Base-by-base conservation (phyloP, 1,284 basidiomycete genomes). In the Trichosporon sp. region DNA sequence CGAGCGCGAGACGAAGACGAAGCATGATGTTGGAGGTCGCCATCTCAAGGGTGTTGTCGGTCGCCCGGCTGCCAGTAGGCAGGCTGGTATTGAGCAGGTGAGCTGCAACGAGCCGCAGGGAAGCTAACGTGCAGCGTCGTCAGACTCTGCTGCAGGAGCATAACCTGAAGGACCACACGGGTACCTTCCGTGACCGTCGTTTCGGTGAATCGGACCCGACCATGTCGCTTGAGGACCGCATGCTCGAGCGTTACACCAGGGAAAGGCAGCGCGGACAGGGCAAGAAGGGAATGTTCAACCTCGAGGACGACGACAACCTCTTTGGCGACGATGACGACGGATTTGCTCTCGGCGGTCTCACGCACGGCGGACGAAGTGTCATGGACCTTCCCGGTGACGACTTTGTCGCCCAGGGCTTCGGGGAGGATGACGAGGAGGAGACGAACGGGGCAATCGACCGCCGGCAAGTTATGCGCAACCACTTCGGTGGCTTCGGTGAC, bases 121-220 rank as follows among this genome's bases (percentile, higher is more conserved):
- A 4, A 32, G 29, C 56, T 60, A 4, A 47, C 42, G 5, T 15
- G 12, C 72, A 95, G 93, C 86, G 94, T 60, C 92, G 90, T 80
- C 91, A 92, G 84, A 92, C 90, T 0, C 85, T 99, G 23, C 84
- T 98, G 58, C 95, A 95, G 66, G 95, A 98, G 83, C 85, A 85
- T 75, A 79, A 86, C 66, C 90, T 89, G 34, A 88, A 93, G 65
- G 88, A 87, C 63, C 91, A 90, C 74, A 89, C 91, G 13, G 95
- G 95, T 11, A 92, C 93, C 4, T 91, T 99, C 73, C 85, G 96
- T 66, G 97, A 99, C 83, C 88, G 93, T 67, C 91, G 97, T 47
- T 98, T 99, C 77, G 97, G 97, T 84, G 97, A 99, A 87, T 91
- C 92, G 76, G 90, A 99, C 76, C 90, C 95, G 1, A 88, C 89